phyloP scores from a whole-genome alignment of 495 filamentous ascomycete species.

The Penicillium cinerascens region DNA sequence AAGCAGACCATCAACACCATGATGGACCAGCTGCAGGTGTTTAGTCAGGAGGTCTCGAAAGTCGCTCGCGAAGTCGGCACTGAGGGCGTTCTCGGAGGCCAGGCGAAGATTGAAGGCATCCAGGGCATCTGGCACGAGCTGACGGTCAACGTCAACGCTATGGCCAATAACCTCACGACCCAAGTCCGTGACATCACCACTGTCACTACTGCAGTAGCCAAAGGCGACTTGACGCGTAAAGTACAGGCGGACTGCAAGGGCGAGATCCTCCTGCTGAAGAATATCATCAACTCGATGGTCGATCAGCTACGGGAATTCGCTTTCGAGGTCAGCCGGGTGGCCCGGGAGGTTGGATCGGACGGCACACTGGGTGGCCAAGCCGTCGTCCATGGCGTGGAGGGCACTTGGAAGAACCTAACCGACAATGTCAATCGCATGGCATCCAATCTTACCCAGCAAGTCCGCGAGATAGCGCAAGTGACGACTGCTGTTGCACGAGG shows the following conservation, averaged over 20 bases:
- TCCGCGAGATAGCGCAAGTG: slow-evolving; percentile 89
- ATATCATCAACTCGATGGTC: slow-evolving; percentile 93
- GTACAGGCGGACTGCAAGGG: slow-evolving; percentile 88
- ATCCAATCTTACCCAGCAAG: slow-evolving; percentile 69
- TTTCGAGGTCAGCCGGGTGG: slow-evolving; percentile 87
- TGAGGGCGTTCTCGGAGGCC: slow-evolving; percentile 83
- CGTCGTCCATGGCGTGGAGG: slow-evolving; percentile 89
- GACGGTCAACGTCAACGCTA: slow-evolving; percentile 89
- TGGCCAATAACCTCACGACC: slow-evolving; percentile 84
- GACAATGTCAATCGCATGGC: slow-evolving; percentile 96
- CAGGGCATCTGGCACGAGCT: slow-evolving; percentile 93
- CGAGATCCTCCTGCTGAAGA: slow-evolving; percentile 83
- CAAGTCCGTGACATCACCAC: slow-evolving; percentile 92
- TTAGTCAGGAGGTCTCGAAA: slow-evolving; percentile 86
- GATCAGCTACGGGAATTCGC: slow-evolving; percentile 89
- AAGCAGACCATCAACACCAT: slow-evolving; percentile 89
- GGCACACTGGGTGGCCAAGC: slow-evolving; percentile 86
- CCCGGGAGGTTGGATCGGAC: slow-evolving; percentile 85
- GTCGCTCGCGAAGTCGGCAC: slow-evolving; percentile 90
- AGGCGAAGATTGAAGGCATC: slow-evolving; percentile 83
- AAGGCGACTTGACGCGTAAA: slow-evolving; percentile 85
- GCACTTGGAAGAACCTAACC: slow-evolving; percentile 92
- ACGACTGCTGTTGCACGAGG: slow-evolving; percentile 88
- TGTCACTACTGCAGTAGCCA: slow-evolving; percentile 86
- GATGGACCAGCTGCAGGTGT: slow-evolving; percentile 93